These are phyloP conservation scores for Zanthoxylum bungeanum DNA, from an alignment of 345 rosid species.

Conservation along the genomic window DNA sequence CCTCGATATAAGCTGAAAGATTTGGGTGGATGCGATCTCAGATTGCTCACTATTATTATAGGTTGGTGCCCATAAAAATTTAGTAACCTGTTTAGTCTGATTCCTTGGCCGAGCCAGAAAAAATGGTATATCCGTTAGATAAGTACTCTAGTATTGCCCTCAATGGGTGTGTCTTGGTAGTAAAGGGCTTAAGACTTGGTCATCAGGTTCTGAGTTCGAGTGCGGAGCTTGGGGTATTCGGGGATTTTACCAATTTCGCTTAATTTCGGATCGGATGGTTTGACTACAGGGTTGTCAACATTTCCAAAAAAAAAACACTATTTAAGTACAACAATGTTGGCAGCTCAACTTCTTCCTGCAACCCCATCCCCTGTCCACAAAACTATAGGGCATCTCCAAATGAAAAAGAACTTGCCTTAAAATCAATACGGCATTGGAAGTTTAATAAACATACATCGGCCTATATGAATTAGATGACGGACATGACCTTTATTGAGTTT, in stretches of 20 bases:
- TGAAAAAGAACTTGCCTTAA: conserved; percentile 46
- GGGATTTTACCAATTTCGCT: too few species aligned
- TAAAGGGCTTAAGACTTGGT: too few species aligned
- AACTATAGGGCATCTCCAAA: background rate
- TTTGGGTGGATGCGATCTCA: conserved; percentile 2
- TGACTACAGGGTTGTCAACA: background rate
- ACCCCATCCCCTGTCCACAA: background rate
- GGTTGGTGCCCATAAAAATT: conserved; percentile 28
- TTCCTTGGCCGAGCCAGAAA: conserved; percentile 35
- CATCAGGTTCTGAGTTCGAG: too few species aligned
- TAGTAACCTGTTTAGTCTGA: conserved; percentile 29
- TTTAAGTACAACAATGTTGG: background rate
- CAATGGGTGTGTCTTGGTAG: too few species aligned
- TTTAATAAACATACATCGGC: too few species aligned
- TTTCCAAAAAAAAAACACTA: too few species aligned
- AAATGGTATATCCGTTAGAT: conserved; percentile 29
- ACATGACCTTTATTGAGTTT: too few species aligned
- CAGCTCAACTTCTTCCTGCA: background rate
- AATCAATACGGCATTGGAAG: too few species aligned
- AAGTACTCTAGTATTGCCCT: conserved; percentile 39
- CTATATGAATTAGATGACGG: too few species aligned
- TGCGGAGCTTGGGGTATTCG: too few species aligned
- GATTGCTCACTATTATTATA: conserved; percentile 8
- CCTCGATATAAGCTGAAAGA: conserved; percentile 7
- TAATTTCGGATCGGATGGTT: conserved; percentile 35